Evolutionary conservation across 2,329 filamentous ascomycete genomes (phyloP).

Genomic region (Achaetomium macrosporum): DNA sequence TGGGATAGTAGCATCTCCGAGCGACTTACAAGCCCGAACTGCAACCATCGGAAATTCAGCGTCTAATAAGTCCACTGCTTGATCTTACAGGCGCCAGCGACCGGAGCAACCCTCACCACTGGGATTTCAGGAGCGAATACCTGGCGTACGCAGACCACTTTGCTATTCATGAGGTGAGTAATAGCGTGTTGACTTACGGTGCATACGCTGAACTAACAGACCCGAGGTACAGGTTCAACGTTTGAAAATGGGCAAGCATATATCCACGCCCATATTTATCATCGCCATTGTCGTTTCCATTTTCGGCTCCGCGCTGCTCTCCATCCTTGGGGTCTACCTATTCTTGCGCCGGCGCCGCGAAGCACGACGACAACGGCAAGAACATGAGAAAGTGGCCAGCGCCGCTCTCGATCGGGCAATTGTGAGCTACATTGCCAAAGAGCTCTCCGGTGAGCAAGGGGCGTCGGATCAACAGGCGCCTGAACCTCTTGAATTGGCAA

Average conservation of each 20-base stretch:
- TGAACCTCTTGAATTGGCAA: neutral
- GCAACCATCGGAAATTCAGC: constrained; percentile 11
- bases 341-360: constrained; percentile 16
- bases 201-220: neutral
- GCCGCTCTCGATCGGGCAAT: constrained; percentile 21
- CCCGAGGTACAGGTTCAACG: neutral
- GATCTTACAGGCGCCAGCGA: constrained; percentile 10
- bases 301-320: constrained; percentile 31
- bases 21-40: constrained; percentile 13
- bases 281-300: constrained; percentile 31
- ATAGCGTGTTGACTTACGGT: no score
- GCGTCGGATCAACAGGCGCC: neutral
- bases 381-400: constrained; percentile 19
- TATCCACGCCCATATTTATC: constrained; percentile 29
- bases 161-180: constrained; percentile 2
- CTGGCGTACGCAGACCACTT: constrained; percentile 8
- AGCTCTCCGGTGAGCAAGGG: constrained; percentile 6
- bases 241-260: neutral
- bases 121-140: constrained; percentile 15
- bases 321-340: constrained; percentile 28
- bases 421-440: constrained; percentile 24
- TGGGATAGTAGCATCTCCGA: constrained; percentile 13
- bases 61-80: constrained; percentile 4
- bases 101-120: constrained; percentile 10
- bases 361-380: constrained; percentile 12